Conservation (phyloP, 2,329 filamentous ascomycete species). For the Pseudogymnoascus sp. region DNA sequence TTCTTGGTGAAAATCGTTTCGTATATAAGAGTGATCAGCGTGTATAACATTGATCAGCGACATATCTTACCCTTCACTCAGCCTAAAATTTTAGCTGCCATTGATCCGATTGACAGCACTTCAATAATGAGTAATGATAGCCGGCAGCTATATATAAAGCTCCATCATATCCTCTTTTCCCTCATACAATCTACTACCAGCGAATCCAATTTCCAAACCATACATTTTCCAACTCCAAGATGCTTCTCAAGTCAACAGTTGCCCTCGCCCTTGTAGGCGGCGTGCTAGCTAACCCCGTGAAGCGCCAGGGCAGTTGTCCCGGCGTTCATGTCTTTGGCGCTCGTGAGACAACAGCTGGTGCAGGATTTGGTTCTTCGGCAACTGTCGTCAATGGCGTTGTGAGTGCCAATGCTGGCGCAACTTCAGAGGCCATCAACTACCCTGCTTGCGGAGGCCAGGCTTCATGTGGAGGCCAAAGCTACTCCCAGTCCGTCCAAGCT, state of each 20-base stretch:
- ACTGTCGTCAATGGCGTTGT: slow-evolving; percentile 26
- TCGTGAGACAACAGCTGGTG: slow-evolving; percentile 35
- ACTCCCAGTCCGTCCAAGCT: slow-evolving; percentile 38
- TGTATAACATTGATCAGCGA: background rate
- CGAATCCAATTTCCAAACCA: background rate
- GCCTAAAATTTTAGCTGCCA: background rate
- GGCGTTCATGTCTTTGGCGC: slow-evolving; percentile 39
- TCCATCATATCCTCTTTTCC: background rate
- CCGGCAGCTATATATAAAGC: background rate
- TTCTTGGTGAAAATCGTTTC: background rate
- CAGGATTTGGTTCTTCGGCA: background rate
- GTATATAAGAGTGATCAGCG: background rate
- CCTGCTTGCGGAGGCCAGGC: slow-evolving; percentile 38
- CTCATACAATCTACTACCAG: background rate
- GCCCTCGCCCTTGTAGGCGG: background rate
- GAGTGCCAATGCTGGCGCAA: slow-evolving; percentile 26
- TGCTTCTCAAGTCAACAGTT: background rate
- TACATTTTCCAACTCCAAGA: background rate
- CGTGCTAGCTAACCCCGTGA: background rate
- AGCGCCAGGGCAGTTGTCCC: slow-evolving; percentile 27
- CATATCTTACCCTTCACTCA: slow-evolving; percentile 1
- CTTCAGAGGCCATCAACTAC: slow-evolving; percentile 27
- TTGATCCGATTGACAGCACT: background rate
- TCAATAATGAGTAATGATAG: background rate
- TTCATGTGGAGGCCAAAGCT: slow-evolving; percentile 25